Percentiles rank a stretch among this genome's conserved stretches.
Evolutionary conservation across 2,329 filamentous ascomycete species (phyloP).

Genomic region (Sarocladium strictum): DNA sequence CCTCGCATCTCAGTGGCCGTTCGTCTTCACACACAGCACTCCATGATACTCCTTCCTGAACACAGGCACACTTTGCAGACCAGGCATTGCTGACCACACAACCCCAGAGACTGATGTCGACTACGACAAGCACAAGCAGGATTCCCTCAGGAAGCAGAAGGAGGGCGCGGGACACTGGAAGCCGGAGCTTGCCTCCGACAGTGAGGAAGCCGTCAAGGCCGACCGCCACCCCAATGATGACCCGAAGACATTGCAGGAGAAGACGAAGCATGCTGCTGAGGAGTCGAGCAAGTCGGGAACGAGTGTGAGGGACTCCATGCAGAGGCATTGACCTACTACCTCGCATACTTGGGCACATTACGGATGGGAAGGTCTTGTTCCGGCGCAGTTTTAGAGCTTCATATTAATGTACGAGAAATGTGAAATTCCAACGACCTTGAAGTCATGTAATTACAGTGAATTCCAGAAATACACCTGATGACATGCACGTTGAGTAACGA

Average conservation of each 20-base stretch:
- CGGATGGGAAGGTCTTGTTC: not conserved
- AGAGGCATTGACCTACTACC: slow-evolving; percentile 13
- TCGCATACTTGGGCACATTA: too few relatives aligned
- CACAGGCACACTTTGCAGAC: not conserved
- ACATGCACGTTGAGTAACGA: too few relatives aligned
- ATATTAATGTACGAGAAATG: too few relatives aligned
- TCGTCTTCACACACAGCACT: too few relatives aligned
- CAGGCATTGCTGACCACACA: not conserved
- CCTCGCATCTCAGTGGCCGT: too few relatives aligned
- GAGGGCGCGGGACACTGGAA: slow-evolving; percentile 70
- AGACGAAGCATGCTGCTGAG: slow-evolving; percentile 47
- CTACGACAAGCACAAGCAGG: slow-evolving; percentile 54
- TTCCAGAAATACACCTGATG: too few relatives aligned
- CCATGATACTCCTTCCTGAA: not conserved
- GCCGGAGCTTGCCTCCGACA: slow-evolving; percentile 68
- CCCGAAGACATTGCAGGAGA: slow-evolving; percentile 47
- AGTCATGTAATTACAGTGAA: too few relatives aligned
- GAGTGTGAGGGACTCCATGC: slow-evolving; percentile 40
- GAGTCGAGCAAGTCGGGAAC: slow-evolving; percentile 41
- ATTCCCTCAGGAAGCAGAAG: slow-evolving; percentile 60
- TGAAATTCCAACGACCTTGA: too few relatives aligned
- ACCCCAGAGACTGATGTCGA: slow-evolving; percentile 29
- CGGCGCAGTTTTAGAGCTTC: not conserved
- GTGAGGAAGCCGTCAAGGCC: slow-evolving; percentile 71
- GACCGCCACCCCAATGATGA: slow-evolving; percentile 44